Evolutionary conservation across 2,329 filamentous ascomycete species (phyloP), one percentile per base, ranked within the genome.

Genomic region (Pseudogymnoascus sp.): DNA sequence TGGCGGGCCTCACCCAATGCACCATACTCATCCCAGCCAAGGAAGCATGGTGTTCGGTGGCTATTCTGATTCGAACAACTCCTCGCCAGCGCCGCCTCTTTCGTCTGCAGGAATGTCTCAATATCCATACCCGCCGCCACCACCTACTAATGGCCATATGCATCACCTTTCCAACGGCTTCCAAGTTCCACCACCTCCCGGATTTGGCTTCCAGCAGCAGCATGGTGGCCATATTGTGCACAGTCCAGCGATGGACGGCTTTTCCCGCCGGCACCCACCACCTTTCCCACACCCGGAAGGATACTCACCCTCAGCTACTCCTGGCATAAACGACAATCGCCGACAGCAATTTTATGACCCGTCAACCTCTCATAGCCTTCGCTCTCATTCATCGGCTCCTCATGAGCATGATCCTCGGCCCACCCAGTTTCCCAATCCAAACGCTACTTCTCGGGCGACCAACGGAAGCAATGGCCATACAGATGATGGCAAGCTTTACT

Each of bases 281-380:
- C 62, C 71, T 12, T 75, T 72, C 49, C 69, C 65, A 37, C 72
- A 70, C 12, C 68, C 73, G 37, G 75, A 77, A 36, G 68, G 69
- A 21, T 75, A 73, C 49, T 72, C 73, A 16, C 75, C 73, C 63
- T 66, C 66, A 63, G 60, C 68, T 64, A 68, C 75, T 66, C 66
- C 70, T 38, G 67, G 66, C 3, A 56, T 63, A 49, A 70, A 72
- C 14, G 61, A 63, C 53, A 56, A 56, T 34, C 49, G 49, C 18
- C 49, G 28, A 34, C 63, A 65, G 37, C 66, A 68, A 11, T 60
- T 68, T 49, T 82, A 82, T 69, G 81, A 80, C 2, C 81, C 84
- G 1, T 79, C 81, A 1, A 85, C 83, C 1, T 81, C 84, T 3
- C 84, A 84, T 66, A 87, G 84, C 72, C 85, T 84, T 69, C 84